Conservation (phyloP, 148 eudicot species). For the Amaranthus palmeri region DNA sequence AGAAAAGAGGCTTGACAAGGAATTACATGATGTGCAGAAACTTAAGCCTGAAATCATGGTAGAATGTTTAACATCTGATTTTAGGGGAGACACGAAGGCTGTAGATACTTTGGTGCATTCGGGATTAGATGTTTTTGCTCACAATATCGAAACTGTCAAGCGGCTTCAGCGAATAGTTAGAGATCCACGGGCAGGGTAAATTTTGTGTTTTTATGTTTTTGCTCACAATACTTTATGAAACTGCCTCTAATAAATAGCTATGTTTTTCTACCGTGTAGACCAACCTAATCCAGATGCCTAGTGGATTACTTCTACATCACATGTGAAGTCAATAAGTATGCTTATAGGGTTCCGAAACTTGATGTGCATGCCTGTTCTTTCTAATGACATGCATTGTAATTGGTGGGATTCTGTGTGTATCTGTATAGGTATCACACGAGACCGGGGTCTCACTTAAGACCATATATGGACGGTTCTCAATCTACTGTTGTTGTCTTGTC, state of each 20-base stretch:
- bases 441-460: background rate
- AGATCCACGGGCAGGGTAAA: conserved; percentile 97
- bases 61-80: conserved; percentile 94
- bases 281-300: background rate
- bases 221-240: too few relatives aligned
- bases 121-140: conserved; percentile 97
- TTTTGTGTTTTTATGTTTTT: conserved; percentile 1
- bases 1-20: conserved; percentile 18
- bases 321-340: background rate
- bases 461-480: too few relatives aligned
- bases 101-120: conserved; percentile 78
- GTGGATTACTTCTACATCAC: background rate
- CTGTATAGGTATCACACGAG: too few relatives aligned
- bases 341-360: background rate
- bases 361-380: too few relatives aligned
- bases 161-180: conserved; percentile 89
- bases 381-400: too few relatives aligned
- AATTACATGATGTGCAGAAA: conserved; percentile 43
- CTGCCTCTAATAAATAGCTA: background rate
- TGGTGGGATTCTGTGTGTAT: too few relatives aligned
- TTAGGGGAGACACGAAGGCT: conserved; percentile 80
- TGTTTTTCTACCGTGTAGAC: background rate
- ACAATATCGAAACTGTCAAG: conserved; percentile 87
- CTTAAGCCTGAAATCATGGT: conserved; percentile 82
- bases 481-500: too few relatives aligned